Conservation (phyloP, 2,329 filamentous ascomycete species). For the Clarireedia homoeocarpa region DNA sequence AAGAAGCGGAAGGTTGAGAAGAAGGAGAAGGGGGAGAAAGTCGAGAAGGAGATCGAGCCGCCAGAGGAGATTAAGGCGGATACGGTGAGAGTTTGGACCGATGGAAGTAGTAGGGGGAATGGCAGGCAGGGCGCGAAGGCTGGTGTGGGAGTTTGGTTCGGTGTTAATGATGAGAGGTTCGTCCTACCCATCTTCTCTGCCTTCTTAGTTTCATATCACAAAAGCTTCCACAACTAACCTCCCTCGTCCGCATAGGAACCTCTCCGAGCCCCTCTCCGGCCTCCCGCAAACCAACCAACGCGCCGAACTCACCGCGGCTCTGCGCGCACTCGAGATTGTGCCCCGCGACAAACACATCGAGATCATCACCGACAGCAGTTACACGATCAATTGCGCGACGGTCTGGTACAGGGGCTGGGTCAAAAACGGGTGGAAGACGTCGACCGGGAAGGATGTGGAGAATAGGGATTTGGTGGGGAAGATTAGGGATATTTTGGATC, state of each 20-base stretch:
- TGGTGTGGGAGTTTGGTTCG: constrained; percentile 59
- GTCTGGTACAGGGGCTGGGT: constrained; percentile 77
- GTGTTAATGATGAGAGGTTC: constrained; percentile 45
- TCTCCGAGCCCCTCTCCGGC: constrained; percentile 28
- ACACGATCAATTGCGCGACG: constrained; percentile 83
- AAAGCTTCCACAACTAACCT: not conserved
- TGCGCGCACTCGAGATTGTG: constrained; percentile 71
- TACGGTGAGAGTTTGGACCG: constrained; percentile 47
- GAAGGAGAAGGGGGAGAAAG: constrained; percentile 16
- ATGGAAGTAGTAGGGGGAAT: constrained; percentile 54
- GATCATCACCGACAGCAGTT: constrained; percentile 84
- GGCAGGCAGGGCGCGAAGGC: constrained; percentile 47
- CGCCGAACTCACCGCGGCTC: constrained; percentile 85
- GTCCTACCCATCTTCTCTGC: constrained; percentile 10
- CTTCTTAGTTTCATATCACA: not conserved
- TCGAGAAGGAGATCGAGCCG: constrained; percentile 11
- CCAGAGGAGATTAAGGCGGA: constrained; percentile 23
- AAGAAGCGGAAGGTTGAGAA: constrained; percentile 20
- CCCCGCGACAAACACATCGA: constrained; percentile 59
- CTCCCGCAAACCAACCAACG: constrained; percentile 81
- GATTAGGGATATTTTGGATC: constrained; percentile 62
- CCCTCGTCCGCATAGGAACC: constrained; percentile 40
- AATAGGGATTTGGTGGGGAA: constrained; percentile 78
- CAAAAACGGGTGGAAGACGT: constrained; percentile 69
- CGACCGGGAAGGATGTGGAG: constrained; percentile 62